Percentiles rank a stretch among this genome's conserved stretches.
Conservation (phyloP, 257 asterid genomes). For the Solanum sparsipilum region DNA sequence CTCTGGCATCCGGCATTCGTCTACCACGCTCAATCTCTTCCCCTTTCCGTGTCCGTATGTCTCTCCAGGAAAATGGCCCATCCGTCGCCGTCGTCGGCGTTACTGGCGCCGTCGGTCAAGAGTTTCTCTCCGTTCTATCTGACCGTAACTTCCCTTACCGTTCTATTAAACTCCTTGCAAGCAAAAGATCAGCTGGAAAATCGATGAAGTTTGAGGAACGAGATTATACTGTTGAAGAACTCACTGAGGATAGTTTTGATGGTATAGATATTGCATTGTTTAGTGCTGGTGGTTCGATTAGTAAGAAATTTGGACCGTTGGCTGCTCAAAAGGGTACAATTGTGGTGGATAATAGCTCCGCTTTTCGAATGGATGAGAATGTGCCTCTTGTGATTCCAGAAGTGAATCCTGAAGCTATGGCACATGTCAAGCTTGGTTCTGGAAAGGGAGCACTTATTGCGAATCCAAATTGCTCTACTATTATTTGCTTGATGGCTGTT, state of each 20-base stretch:
- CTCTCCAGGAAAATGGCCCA: conserved; percentile 75
- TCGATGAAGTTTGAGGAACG: conserved; percentile 32
- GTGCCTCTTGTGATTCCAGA: conserved; percentile 87
- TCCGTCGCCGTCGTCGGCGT: conserved; percentile 88
- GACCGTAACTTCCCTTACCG: conserved; percentile 81
- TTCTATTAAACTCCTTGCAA: conserved; percentile 80
- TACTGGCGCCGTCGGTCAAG: conserved; percentile 94
- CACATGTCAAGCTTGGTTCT: conserved; percentile 45
- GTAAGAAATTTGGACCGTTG: conserved; percentile 75
- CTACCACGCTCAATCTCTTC: conserved; percentile 2
- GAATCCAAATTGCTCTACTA: conserved; percentile 88
- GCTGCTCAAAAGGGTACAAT: conserved; percentile 66
- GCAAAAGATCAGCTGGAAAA: conserved; percentile 78
- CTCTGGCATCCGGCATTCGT: conserved; percentile 1
- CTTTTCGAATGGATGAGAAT: conserved; percentile 86
- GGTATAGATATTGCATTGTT: conserved; percentile 76
- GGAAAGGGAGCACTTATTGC: conserved; percentile 87
- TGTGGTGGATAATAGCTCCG: conserved; percentile 97
- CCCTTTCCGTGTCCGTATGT: conserved; percentile 47
- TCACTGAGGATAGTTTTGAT: conserved; percentile 53
- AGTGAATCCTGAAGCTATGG: conserved; percentile 92
- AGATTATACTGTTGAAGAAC: conserved; percentile 44
- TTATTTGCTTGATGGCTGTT: conserved; percentile 89
- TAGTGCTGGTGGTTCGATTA: conserved; percentile 89
- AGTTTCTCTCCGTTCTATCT: conserved; percentile 78